These are phyloP conservation scores for Cucurbita maxima DNA, from an alignment of 306 rosid genomes.

Conservation along the genomic window DNA sequence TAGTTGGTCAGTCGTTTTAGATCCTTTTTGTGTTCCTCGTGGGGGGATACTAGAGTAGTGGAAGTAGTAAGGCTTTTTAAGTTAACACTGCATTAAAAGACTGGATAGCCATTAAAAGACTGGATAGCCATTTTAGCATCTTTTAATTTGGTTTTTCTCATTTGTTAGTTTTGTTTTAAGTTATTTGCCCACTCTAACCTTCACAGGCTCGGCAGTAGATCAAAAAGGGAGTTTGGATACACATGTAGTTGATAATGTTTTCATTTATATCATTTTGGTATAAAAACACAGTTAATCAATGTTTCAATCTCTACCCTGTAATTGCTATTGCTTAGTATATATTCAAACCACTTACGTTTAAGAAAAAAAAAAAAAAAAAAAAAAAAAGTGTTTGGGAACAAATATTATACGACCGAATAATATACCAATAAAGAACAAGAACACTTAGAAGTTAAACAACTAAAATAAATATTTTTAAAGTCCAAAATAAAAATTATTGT, in stretches of 20 bases:
- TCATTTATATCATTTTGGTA: too few species aligned
- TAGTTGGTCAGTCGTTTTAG: background rate
- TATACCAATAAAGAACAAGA: too few species aligned
- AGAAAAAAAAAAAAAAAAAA: too few species aligned
- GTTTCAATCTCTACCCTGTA: too few species aligned
- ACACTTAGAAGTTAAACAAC: too few species aligned
- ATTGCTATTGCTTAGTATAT: too few species aligned
- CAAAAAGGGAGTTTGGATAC: conserved; percentile 23
- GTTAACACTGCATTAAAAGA: background rate
- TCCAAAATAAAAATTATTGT: too few species aligned
- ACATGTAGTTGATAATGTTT: conserved; percentile 7
- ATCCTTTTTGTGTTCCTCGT: background rate
- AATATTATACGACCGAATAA: too few species aligned
- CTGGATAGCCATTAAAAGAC: background rate
- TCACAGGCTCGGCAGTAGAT: conserved; percentile 27
- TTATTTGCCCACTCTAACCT: conserved; percentile 14
- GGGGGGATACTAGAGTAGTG: conserved; percentile 1
- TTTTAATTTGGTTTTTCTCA: background rate
- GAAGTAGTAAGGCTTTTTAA: background rate
- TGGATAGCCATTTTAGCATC: background rate
- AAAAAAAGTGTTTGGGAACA: too few species aligned
- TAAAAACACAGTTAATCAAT: background rate
- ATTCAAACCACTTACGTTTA: too few species aligned
- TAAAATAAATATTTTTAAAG: too few species aligned
- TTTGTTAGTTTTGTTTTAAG: background rate